Evolutionary conservation across 176 grass and related monocot genomes (phyloP).

Genomic region (Lolium multiflorum): DNA sequence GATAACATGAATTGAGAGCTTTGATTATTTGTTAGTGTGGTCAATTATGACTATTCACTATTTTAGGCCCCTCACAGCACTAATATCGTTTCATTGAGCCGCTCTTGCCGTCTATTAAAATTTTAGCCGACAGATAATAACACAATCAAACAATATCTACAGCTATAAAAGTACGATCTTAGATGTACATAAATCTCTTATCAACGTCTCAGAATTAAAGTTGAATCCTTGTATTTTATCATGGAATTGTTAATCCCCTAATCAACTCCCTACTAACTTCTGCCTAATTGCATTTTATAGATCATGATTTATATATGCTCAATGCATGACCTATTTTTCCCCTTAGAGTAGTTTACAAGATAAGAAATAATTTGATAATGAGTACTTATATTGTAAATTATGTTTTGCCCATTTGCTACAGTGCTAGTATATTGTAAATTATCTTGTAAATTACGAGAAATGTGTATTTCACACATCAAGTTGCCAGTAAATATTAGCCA

Average conservation of each 20-base stretch:
- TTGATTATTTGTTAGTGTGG: not conserved
- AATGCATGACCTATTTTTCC: not conserved
- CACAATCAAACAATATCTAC: not conserved
- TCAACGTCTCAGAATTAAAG: not conserved
- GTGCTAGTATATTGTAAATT: not conserved
- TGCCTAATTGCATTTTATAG: not conserved
- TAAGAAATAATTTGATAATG: slow-evolving; percentile 7
- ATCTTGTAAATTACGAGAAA: not conserved
- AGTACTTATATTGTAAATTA: not conserved
- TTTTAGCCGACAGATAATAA: not conserved
- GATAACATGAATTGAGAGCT: not conserved
- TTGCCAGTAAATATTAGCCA: slow-evolving; percentile 16
- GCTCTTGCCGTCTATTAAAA: not conserved
- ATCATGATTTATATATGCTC: not conserved
- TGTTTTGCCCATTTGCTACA: not conserved
- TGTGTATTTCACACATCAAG: not conserved
- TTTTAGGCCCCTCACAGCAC: not conserved
- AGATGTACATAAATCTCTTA: not conserved
- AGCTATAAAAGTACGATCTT: not conserved
- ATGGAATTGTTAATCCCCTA: not conserved
- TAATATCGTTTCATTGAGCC: not conserved
- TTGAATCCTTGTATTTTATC: not conserved
- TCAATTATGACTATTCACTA: not conserved
- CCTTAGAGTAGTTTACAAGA: not conserved
- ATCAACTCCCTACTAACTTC: not conserved